phyloP scores from a whole-genome alignment of 148 eudicot genomes.

The Arbutus unedo region DNA sequence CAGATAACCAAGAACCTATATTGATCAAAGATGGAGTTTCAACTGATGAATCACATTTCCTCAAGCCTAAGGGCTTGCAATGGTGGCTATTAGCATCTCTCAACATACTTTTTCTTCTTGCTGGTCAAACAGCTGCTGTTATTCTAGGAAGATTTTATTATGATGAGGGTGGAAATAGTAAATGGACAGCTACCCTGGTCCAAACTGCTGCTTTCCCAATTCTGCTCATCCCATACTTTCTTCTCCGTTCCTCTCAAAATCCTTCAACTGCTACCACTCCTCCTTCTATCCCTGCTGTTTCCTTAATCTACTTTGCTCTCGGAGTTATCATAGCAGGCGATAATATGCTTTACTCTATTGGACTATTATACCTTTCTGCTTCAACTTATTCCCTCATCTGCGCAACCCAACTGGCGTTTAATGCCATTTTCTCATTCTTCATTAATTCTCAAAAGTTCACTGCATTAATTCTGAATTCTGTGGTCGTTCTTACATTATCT shows the following conservation, averaged over 20 bases:
- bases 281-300: slow-evolving; percentile 22
- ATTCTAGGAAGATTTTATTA: slow-evolving; percentile 76
- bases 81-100: slow-evolving; percentile 75
- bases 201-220: slow-evolving; percentile 86
- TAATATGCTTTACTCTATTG: slow-evolving; percentile 62
- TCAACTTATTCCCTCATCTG: slow-evolving; percentile 87
- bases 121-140: slow-evolving; percentile 76
- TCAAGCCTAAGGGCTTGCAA: slow-evolving; percentile 44
- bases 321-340: slow-evolving; percentile 63
- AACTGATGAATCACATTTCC: slow-evolving; percentile 23
- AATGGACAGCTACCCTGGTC: slow-evolving; percentile 73
- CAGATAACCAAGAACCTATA: slow-evolving; percentile 41
- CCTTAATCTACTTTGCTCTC: slow-evolving; percentile 42
- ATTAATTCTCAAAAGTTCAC: slow-evolving; percentile 79
- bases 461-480: slow-evolving; percentile 56
- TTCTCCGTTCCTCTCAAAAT: slow-evolving; percentile 38
- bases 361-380: slow-evolving; percentile 75
- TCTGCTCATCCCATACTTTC: slow-evolving; percentile 56
- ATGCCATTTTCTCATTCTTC: slow-evolving; percentile 68
- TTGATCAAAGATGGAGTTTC: slow-evolving; percentile 28
- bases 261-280: slow-evolving; percentile 26
- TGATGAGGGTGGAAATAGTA: slow-evolving; percentile 79
- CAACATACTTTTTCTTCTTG: slow-evolving; percentile 58
- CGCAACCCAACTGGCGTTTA: slow-evolving; percentile 72
- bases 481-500: slow-evolving; percentile 61